These are phyloP conservation scores for Toxicodendron radicans DNA, from an alignment of 345 rosid species.

Conservation along the genomic window DNA sequence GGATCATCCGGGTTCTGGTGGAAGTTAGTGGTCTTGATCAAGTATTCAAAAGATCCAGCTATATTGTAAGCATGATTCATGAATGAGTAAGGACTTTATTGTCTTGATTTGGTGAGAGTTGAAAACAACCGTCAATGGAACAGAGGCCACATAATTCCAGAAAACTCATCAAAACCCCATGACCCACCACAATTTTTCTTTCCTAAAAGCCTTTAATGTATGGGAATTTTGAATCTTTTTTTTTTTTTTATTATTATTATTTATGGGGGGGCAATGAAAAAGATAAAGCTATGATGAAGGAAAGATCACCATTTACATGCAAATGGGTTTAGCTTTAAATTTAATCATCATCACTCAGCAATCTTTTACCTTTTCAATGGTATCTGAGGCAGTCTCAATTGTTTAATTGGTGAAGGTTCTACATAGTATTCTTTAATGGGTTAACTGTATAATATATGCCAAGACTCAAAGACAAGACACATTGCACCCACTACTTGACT, in stretches of 20 bases:
- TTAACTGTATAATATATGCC: too few relatives aligned
- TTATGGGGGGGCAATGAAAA: too few relatives aligned
- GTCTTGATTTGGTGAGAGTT: slow-evolving; percentile 18
- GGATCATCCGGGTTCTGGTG: neutral
- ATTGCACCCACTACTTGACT: too few relatives aligned
- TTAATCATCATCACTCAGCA: too few relatives aligned
- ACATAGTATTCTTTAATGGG: neutral
- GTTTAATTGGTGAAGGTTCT: neutral
- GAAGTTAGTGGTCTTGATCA: neutral
- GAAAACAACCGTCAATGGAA: slow-evolving; percentile 1
- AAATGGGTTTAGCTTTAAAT: neutral
- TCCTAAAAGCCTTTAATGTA: neutral
- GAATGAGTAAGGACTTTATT: slow-evolving; percentile 20
- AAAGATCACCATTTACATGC: neutral
- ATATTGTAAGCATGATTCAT: neutral
- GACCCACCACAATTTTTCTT: neutral
- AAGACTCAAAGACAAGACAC: too few relatives aligned
- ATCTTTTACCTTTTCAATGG: neutral
- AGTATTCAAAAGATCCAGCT: neutral
- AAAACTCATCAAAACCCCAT: neutral
- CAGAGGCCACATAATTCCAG: neutral
- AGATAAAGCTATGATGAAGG: too few relatives aligned
- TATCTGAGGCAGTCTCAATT: neutral
- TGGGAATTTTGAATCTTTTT: too few relatives aligned
- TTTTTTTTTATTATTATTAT: too few relatives aligned